These are phyloP conservation scores for Rhodocollybia butyracea DNA, from an alignment of 768 basidiomycete genomes.

Conservation along the genomic window DNA sequence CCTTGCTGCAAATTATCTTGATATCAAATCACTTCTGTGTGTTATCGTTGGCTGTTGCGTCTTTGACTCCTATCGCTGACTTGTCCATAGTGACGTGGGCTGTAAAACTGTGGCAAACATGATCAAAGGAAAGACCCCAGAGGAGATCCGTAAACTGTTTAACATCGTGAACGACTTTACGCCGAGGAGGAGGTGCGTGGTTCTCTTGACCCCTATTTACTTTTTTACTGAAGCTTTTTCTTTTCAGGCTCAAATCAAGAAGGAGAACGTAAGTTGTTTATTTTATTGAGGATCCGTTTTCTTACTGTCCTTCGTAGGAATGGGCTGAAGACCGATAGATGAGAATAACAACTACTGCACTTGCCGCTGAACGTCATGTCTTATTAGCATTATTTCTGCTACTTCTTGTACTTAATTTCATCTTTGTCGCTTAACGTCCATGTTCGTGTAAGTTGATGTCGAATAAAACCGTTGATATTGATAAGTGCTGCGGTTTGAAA, in stretches of 20 bases:
- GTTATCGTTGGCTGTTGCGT: slow-evolving; percentile 26
- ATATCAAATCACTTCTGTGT: slow-evolving; percentile 97
- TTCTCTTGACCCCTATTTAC: slow-evolving; percentile 9
- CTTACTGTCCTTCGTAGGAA: slow-evolving; percentile 50
- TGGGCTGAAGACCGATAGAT: slow-evolving; percentile 87
- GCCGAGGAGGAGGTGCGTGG: slow-evolving; percentile 91
- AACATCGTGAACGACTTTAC: slow-evolving; percentile 99
- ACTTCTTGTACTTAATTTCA: background rate
- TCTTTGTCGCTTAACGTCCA: too few species aligned
- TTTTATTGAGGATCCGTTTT: slow-evolving; percentile 15
- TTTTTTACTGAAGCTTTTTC: slow-evolving; percentile 10
- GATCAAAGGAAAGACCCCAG: slow-evolving; percentile 99
- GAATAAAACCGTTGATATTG: too few species aligned
- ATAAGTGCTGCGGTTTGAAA: too few species aligned
- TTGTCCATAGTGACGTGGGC: slow-evolving; percentile 93
- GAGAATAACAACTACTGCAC: slow-evolving; percentile 16
- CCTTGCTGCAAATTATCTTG: slow-evolving; percentile 98
- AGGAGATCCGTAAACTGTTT: slow-evolving; percentile 97
- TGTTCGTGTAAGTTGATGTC: too few species aligned
- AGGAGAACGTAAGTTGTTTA: slow-evolving; percentile 81
- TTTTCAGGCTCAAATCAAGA: slow-evolving; percentile 91
- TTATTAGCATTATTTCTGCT: background rate
- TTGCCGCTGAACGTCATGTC: background rate
- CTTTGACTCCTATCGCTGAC: too few species aligned
- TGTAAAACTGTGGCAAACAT: slow-evolving; percentile 99